A percentile compares a stretch with the other conserved stretches of the same genome.
Evolutionary conservation across 768 basidiomycete species (phyloP).

Genomic region (Pleurotus platypus): DNA sequence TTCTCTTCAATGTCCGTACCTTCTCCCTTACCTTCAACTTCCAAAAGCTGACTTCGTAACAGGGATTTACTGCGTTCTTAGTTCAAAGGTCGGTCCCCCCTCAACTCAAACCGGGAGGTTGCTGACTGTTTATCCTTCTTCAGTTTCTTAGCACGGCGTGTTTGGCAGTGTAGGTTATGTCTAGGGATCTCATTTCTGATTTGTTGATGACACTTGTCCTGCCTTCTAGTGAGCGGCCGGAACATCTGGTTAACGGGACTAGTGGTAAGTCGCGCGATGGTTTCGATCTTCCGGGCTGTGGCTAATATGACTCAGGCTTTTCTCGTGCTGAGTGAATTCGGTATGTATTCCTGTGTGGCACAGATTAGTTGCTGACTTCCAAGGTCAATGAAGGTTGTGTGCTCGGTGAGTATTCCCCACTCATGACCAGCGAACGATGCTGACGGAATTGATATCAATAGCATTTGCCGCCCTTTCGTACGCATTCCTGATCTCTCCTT

Average conservation of each 20-base stretch:
- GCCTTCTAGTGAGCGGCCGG: slow-evolving; percentile 34
- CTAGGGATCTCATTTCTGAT: not conserved
- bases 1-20: slow-evolving; percentile 37
- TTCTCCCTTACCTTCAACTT: not conserved
- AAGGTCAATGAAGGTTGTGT: slow-evolving; percentile 20
- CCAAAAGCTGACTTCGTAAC: slow-evolving; percentile 9
- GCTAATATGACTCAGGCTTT: not conserved
- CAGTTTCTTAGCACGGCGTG: slow-evolving; percentile 47
- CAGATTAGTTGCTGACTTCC: too few species aligned
- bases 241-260: slow-evolving; percentile 19
- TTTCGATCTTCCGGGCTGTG: slow-evolving; percentile 2
- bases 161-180: slow-evolving; percentile 38
- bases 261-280: slow-evolving; percentile 15
- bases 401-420: not conserved
- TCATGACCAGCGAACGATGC: not conserved
- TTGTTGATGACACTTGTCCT: not conserved
- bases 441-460: slow-evolving; percentile 8
- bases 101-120: too few species aligned
- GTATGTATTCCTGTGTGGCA: slow-evolving; percentile 8
- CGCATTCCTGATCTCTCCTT: slow-evolving; percentile 9
- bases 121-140: not conserved
- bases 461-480: slow-evolving; percentile 42
- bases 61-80: slow-evolving; percentile 47
- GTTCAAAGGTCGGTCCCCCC: slow-evolving; percentile 42
- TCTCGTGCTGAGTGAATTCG: slow-evolving; percentile 23